Evolutionary conservation across 441 rosid genomes (phyloP), one percentile per base, ranked within the genome.

Genomic region (California macrophylla): DNA sequence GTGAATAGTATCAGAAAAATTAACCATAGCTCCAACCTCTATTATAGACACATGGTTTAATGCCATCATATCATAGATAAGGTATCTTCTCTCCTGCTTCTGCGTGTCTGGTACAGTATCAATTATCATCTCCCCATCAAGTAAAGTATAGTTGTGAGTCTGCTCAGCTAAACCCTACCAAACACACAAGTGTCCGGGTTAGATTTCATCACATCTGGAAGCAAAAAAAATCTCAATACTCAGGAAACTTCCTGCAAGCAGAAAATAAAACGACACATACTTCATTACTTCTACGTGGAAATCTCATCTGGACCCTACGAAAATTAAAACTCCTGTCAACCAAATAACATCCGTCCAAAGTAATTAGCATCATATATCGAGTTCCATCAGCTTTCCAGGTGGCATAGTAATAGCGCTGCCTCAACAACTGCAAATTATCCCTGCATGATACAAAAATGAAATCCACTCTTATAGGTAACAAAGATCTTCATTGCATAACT

Each of bases 301-400:
- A 95, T 72, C 96, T 92, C 99, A 95, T 90, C 77, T 90, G 99
- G 54, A 95, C 97, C 85, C 98, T 88, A 70, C 96, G 85, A 70
- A 91, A 85, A 72, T 87, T 89, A 76, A 92, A 95, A 78, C 84
- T 85, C 77, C 99, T 83, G 80, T 95, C 99, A 54, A 95, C 82
- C 72, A 95, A 71, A 76, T 89, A 95, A 58, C 99, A 95, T 10
- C 98, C 99, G 81, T 92, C 98, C 32, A 82, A 63, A 69, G 87
- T 92, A 70, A 95, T 85, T 63, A 95, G 83, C 99, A 95, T 89
- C 99, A 95, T 88, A 73, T 95, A 95, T 71, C 99, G 85, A 6
- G 98, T 95, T 76, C 99, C 99, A 80, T 92, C 99, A 68, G 99
- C 99, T 80, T 95, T 95, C 99, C 99, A 95, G 8, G 99, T 95